Evolutionary conservation across 768 basidiomycete species (phyloP), one percentile per base, ranked within the genome.

Genomic region (Aureoboletus auriporus): DNA sequence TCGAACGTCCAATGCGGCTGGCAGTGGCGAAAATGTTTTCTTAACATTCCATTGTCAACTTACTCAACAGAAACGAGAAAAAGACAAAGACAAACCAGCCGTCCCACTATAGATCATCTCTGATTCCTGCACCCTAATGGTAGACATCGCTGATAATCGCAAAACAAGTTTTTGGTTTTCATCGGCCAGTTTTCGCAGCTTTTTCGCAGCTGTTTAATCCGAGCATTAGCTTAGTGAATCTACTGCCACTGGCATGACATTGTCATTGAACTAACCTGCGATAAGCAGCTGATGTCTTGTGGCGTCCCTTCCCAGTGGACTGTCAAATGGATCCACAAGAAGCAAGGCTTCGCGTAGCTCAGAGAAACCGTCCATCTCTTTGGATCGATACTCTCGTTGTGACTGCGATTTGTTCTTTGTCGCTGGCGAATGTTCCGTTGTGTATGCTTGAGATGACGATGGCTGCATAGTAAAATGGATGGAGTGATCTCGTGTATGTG

Each of bases 191-290:
- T 53, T 46, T 42, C 58, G 50, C 74, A 78, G 73, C 63, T 80
- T 76, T 71, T 74, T 78, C 1, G 77, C 77, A 39, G 79, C 72
- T 44, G 35, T 53, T 20, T n/a, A n/a, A 17, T 16, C 9, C 5
- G n/a, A 47, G 31, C 26, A 8, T 61, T 34, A 60, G 48, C 11
- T 16, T 14, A 31, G 11, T 23, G 1, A 42, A 6, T 33, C 30
- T 0, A 48, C 20, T 23, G 20, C 20, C 20, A 33, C 13, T 13
- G 31, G 4, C 10, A 2, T 6, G 9, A 5, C 11, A 28, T 13
- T 6, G 11, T 40, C 11, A 17, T 38, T 27, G 9, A 13, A 29
- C 60, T 42, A 26, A 63, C 63, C 63, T 40, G 59, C 56, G 17
- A 54, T 17, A 17, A 65, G 59, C 3, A 65, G 50, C 27, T 67